phyloP scores from a whole-genome alignment of 2,329 filamentous ascomycete genomes.

The Xylaria sp. region DNA sequence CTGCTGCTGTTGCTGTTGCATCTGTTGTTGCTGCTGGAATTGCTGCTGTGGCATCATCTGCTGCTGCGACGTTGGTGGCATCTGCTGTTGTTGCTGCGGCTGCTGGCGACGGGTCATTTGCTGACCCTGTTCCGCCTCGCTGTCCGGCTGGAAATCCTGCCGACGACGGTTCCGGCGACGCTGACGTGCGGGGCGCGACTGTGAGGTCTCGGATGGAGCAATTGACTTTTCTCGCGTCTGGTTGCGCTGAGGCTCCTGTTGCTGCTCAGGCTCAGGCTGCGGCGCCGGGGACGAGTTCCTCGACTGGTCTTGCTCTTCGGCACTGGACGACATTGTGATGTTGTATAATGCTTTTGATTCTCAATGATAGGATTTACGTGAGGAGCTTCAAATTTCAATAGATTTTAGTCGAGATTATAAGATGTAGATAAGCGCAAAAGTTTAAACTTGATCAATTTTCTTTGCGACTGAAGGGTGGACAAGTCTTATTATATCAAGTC shows the following conservation, averaged over 20 bases:
- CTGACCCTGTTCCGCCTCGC: constrained; percentile 28
- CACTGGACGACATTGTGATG: constrained; percentile 38
- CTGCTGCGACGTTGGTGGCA: constrained; percentile 34
- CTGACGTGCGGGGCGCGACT: constrained; percentile 37
- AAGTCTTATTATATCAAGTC: constrained; percentile 16
- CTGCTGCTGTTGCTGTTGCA: constrained; percentile 25
- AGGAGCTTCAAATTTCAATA: not conserved
- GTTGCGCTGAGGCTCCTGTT: constrained; percentile 14
- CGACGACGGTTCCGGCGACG: constrained; percentile 38
- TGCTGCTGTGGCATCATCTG: constrained; percentile 38
- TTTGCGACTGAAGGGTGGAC: not conserved
- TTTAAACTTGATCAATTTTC: not conserved
- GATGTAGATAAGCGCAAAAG: not conserved
- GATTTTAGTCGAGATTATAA: not conserved
- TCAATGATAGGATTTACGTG: not conserved
- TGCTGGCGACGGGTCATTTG: constrained; percentile 32
- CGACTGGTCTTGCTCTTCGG: constrained; percentile 36
- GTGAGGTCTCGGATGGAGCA: constrained; percentile 31
- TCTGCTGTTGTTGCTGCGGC: constrained; percentile 32
- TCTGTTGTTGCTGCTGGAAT: constrained; percentile 34
- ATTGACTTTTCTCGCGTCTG: constrained; percentile 33
- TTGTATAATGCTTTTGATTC: not conserved
- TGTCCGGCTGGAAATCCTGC: constrained; percentile 34
- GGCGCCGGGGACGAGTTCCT: constrained; percentile 32
- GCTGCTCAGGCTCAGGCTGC: constrained; percentile 27